These are phyloP conservation scores for Phytophthora brassicae DNA, from an alignment of 352 stramenopile genomes.

Conservation along the genomic window DNA sequence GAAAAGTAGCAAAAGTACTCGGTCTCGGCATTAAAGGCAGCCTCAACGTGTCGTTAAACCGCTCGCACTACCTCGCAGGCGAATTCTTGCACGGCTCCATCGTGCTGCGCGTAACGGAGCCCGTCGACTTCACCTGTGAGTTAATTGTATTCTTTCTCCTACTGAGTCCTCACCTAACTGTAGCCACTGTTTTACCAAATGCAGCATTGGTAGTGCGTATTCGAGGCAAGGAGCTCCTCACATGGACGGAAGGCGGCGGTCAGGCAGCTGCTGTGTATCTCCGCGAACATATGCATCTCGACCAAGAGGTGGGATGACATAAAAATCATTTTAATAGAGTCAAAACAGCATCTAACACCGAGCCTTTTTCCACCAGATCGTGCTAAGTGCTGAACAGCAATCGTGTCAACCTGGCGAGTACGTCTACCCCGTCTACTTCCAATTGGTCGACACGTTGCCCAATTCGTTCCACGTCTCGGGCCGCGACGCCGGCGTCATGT, in stretches of 20 bases:
- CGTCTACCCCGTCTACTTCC: conserved; percentile 66
- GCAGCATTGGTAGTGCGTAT: conserved; percentile 32
- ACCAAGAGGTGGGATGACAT: conserved; percentile 28
- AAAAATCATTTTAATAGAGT: conserved; percentile 1
- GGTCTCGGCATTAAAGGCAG: conserved; percentile 33
- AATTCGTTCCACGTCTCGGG: conserved; percentile 44
- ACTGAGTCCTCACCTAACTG: conserved; percentile 1
- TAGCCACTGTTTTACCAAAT: background rate
- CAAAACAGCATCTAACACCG: no score
- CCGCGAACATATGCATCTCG: conserved; percentile 27
- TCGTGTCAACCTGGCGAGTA: conserved; percentile 68
- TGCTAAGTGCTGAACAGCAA: conserved; percentile 46
- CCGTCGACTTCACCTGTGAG: conserved; percentile 37
- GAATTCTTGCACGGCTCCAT: conserved; percentile 33
- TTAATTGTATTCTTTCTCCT: background rate
- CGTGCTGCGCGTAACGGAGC: conserved; percentile 28
- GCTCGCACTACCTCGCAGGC: conserved; percentile 29
- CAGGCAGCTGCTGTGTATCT: conserved; percentile 32
- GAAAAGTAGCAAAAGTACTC: conserved; percentile 33
- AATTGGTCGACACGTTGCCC: conserved; percentile 44
- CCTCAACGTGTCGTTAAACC: conserved; percentile 28
- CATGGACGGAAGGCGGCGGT: conserved; percentile 38
- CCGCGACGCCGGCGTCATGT: conserved; percentile 30
- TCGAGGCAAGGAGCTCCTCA: conserved; percentile 33
- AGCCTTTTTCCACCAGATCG: conserved; percentile 42